Evolutionary conservation across 1,284 basidiomycete genomes (phyloP).

Genomic region (Kwoniella shivajii): DNA sequence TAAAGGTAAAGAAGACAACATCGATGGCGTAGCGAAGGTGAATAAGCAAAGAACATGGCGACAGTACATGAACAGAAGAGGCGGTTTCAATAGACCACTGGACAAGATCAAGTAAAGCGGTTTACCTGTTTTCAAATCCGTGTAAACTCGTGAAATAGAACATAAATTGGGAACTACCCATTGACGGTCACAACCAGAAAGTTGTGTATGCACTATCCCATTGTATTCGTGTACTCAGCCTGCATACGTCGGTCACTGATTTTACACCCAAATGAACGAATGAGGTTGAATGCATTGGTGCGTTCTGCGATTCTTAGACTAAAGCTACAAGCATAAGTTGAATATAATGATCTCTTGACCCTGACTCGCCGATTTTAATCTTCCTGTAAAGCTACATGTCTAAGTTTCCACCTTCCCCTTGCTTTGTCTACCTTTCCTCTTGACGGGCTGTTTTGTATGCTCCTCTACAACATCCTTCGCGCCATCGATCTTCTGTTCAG

Average conservation of each 20-base stretch:
- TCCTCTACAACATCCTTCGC: neutral
- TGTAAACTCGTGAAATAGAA: neutral
- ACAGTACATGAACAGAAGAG: conserved; percentile 71
- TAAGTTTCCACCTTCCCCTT: conserved; percentile 8
- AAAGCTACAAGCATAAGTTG: neutral
- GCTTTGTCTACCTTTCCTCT: conserved; percentile 14
- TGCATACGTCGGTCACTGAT: too few species aligned
- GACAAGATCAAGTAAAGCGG: conserved; percentile 64
- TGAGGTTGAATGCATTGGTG: too few species aligned
- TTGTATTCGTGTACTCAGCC: too few species aligned
- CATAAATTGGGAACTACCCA: too few species aligned
- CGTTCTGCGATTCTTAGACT: too few species aligned
- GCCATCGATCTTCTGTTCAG: conserved; percentile 3
- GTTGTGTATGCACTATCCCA: too few species aligned
- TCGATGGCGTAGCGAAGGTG: conserved; percentile 65
- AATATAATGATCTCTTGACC: neutral
- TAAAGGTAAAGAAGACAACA: conserved; percentile 63
- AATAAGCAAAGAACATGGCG: conserved; percentile 93
- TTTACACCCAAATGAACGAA: too few species aligned
- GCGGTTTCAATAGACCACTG: conserved; percentile 88
- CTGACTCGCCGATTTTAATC: neutral
- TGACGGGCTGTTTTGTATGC: conserved; percentile 5
- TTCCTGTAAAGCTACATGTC: neutral
- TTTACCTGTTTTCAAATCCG: neutral
- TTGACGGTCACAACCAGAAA: too few species aligned